A percentile compares a stretch with the other conserved stretches of the same genome.
phyloP scores from a whole-genome alignment of 2,329 filamentous ascomycete species.

The Fusarium burgessii region DNA sequence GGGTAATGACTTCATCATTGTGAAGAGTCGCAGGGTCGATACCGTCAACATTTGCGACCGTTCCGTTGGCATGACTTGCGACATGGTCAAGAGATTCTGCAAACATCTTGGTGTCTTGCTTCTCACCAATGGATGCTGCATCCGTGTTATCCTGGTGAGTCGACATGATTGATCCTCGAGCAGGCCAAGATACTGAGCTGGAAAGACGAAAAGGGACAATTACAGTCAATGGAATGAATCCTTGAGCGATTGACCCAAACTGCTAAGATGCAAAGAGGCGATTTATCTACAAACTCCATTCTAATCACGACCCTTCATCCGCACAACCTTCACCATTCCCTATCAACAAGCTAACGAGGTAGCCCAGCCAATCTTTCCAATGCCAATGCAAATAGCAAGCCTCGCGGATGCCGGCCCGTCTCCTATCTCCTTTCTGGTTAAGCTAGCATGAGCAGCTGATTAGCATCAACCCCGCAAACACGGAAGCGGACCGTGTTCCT shows the following conservation, averaged over 20 bases:
- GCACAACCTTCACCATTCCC: background rate
- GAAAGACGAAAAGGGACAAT: background rate
- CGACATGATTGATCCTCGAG: background rate
- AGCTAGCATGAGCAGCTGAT: background rate
- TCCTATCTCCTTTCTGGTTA: background rate
- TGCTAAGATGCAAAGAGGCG: background rate
- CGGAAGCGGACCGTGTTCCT: conserved; percentile 4
- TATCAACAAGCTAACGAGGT: background rate
- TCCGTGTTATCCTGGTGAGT: background rate
- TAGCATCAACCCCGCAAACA: background rate
- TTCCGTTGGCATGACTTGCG: background rate
- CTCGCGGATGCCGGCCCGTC: background rate
- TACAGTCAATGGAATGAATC: background rate
- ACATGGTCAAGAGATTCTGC: background rate
- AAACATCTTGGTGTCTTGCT: background rate
- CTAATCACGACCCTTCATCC: background rate
- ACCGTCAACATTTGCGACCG: background rate
- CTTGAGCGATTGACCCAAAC: background rate
- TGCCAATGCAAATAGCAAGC: background rate
- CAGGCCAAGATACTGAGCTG: background rate
- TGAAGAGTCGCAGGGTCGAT: background rate
- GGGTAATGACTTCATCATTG: background rate
- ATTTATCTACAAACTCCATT: background rate
- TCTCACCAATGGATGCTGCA: background rate
- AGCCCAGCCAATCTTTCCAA: background rate